These are phyloP conservation scores for Naganishia sp. DNA, from an alignment of 1,284 basidiomycete species.

Conservation along the genomic window DNA sequence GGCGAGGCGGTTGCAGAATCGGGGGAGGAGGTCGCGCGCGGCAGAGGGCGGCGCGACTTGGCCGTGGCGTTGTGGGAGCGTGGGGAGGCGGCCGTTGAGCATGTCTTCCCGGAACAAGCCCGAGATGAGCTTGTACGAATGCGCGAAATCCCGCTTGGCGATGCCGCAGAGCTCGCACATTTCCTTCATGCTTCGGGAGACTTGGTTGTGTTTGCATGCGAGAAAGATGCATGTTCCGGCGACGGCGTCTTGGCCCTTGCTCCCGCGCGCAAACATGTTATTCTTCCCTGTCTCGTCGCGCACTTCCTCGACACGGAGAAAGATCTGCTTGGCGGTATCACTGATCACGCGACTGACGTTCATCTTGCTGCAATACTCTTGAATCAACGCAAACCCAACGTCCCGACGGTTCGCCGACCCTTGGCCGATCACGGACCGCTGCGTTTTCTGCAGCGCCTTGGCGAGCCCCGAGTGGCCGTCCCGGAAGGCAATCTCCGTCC, in stretches of 20 bases:
- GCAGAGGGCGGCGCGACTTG: slow-evolving; percentile 32
- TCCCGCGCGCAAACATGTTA: slow-evolving; percentile 49
- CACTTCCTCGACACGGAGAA: slow-evolving; percentile 92
- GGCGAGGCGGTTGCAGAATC: slow-evolving; percentile 32
- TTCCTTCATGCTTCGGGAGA: slow-evolving; percentile 92
- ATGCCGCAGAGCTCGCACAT: slow-evolving; percentile 91
- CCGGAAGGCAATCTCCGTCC: slow-evolving; percentile 90
- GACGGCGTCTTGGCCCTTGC: slow-evolving; percentile 65
- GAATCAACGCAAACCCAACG: slow-evolving; percentile 86
- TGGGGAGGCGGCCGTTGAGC: slow-evolving; percentile 30
- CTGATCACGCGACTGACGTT: slow-evolving; percentile 81
- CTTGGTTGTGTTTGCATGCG: slow-evolving; percentile 90
- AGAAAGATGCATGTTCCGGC: slow-evolving; percentile 98
- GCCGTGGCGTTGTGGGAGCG: slow-evolving; percentile 14
- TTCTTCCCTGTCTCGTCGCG: slow-evolving; percentile 89
- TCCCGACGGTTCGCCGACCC: slow-evolving; percentile 72
- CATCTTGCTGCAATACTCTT: slow-evolving; percentile 91
- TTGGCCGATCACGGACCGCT: slow-evolving; percentile 62
- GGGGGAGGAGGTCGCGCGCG: slow-evolving; percentile 32
- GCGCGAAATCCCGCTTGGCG: slow-evolving; percentile 90
- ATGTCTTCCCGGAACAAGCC: slow-evolving; percentile 44
- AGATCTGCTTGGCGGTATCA: slow-evolving; percentile 74
- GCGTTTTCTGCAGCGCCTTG: slow-evolving; percentile 86
- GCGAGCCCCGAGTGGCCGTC: slow-evolving; percentile 93
- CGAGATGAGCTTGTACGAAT: slow-evolving; percentile 90